Evolutionary conservation across 495 filamentous ascomycete species (phyloP).

Genomic region (Neohortaea acidophila): DNA sequence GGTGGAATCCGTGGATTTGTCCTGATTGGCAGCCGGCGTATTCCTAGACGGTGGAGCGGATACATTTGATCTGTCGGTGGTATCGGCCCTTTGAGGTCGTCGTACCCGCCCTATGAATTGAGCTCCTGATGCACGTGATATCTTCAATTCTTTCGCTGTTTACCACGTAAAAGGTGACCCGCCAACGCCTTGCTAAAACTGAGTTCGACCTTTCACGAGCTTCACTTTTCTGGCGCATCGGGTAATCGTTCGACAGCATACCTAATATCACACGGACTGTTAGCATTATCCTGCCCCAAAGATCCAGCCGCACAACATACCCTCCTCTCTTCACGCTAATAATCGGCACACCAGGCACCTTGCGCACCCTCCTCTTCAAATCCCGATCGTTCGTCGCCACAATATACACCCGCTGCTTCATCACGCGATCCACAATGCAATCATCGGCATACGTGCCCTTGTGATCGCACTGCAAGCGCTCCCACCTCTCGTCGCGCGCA

Average conservation of each 20-base stretch:
- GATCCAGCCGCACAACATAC: slow-evolving; percentile 68
- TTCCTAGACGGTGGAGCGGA: no score
- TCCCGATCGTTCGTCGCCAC: slow-evolving; percentile 81
- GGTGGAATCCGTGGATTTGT: no score
- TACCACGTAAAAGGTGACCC: background rate
- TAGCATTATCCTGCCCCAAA: background rate
- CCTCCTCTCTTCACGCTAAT: slow-evolving; percentile 65
- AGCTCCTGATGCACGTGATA: no score
- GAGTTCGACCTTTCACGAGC: background rate
- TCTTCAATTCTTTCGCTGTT: no score
- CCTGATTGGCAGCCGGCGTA: no score
- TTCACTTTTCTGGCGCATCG: slow-evolving; percentile 12
- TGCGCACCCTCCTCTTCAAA: slow-evolving; percentile 63
- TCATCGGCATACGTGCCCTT: slow-evolving; percentile 91
- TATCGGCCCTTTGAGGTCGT: no score
- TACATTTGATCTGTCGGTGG: no score
- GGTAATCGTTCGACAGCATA: no score
- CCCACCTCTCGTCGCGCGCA: slow-evolving; percentile 83
- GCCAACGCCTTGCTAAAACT: background rate
- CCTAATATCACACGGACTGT: no score
- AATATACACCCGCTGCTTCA: slow-evolving; percentile 68
- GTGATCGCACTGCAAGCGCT: slow-evolving; percentile 71
- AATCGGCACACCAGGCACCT: slow-evolving; percentile 59
- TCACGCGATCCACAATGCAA: slow-evolving; percentile 77
- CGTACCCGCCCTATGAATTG: no score